phyloP scores from a whole-genome alignment of 805 yeast genomes.

The Starmerella cellae region DNA sequence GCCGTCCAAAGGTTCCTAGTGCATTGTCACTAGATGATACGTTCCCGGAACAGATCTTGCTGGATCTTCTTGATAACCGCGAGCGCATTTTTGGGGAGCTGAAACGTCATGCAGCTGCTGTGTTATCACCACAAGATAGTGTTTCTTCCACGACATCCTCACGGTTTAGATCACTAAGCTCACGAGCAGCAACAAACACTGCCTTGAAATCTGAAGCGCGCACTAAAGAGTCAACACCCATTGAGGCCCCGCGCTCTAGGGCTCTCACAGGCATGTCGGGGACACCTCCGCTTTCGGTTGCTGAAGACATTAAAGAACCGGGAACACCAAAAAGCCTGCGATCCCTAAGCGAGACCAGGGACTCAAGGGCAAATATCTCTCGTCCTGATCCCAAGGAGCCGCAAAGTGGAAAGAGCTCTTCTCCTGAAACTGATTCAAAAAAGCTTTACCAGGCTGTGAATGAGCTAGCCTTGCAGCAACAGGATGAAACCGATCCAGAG shows the following conservation, averaged over 20 bases:
- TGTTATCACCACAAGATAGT: slow-evolving; percentile 11
- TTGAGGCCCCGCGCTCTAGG: too few relatives aligned
- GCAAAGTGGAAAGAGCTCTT: too few relatives aligned
- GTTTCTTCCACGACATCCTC: slow-evolving; percentile 3
- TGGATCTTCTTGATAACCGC: slow-evolving; percentile 48
- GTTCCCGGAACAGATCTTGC: slow-evolving; percentile 44
- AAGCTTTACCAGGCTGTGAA: neutral
- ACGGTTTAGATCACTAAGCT: slow-evolving; percentile 6
- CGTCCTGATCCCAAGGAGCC: too few relatives aligned
- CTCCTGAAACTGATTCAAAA: neutral
- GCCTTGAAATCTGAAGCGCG: neutral
- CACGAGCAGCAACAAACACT: slow-evolving; percentile 1
- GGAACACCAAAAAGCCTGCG: too few relatives aligned
- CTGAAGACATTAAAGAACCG: too few relatives aligned
- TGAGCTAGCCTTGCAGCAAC: neutral
- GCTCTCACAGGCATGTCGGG: too few relatives aligned
- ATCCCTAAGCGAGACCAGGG: too few relatives aligned
- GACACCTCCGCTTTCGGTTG: too few relatives aligned
- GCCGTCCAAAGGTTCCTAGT: slow-evolving; percentile 39
- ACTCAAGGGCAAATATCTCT: too few relatives aligned
- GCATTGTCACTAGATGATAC: slow-evolving; percentile 42
- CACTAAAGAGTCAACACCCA: neutral
- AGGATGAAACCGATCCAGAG: neutral
- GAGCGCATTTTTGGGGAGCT: slow-evolving; percentile 54
- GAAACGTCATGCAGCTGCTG: slow-evolving; percentile 26